A percentile compares a stretch with the other conserved stretches of the same genome.
Evolutionary conservation across 2,329 filamentous ascomycete genomes (phyloP).

Genomic region (Aspergillus niger): DNA sequence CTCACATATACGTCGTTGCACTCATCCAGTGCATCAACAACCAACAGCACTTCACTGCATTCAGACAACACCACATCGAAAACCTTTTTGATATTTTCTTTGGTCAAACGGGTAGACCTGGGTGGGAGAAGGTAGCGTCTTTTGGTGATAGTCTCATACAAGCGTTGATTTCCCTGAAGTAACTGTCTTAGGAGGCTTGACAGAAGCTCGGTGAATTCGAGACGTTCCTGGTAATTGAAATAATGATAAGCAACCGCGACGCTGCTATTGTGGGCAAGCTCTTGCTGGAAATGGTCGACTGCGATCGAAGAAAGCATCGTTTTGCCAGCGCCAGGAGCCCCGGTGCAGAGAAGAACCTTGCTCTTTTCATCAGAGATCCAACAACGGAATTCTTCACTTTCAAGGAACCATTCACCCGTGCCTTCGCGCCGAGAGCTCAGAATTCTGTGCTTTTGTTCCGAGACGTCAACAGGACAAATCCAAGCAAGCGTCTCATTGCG

Average conservation of each 20-base stretch:
- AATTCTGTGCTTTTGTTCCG: not conserved
- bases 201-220: too few relatives aligned
- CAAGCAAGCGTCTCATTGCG: too few relatives aligned
- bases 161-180: not conserved
- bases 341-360: not conserved
- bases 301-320: not conserved
- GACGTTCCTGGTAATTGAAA: not conserved
- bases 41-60: not conserved
- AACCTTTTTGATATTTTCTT: too few relatives aligned
- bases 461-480: not conserved
- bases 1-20: not conserved
- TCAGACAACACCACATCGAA: too few relatives aligned
- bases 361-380: not conserved
- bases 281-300: not conserved
- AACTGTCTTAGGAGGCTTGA: not conserved
- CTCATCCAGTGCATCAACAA: not conserved
- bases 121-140: not conserved
- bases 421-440: not conserved
- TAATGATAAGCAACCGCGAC: not conserved
- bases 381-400: not conserved
- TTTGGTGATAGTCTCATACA: not conserved
- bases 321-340: not conserved
- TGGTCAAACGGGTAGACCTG: too few relatives aligned
- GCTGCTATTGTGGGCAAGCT: not conserved
- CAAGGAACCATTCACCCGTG: not conserved